Base-by-base conservation (phyloP, 345 rosid genomes). In the Eutrema heterophyllum region DNA sequence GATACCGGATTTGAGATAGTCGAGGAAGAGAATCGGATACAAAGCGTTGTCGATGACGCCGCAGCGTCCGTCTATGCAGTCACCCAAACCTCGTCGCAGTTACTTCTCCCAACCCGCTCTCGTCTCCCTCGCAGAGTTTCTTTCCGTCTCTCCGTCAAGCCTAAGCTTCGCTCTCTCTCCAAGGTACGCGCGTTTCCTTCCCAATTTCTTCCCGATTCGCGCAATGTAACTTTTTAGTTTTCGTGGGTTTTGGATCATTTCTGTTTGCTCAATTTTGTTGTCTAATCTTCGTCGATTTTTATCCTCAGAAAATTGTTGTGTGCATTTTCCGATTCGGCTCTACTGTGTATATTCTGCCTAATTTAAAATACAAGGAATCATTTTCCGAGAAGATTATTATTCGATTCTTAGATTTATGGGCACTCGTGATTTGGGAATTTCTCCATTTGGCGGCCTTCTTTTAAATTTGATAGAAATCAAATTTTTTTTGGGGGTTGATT, bases 91-190 rank as follows among this genome's bases (percentile, higher is more conserved):
- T 43, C 83, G 16, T 68, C 81, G 35, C 39, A 26, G 40, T 77
- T 74, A 49, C 76, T 78, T 62, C 73, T 15, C 67, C 71, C 49
- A 56, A 41, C 13, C 29, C 78, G 59, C 26, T 63, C 73, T 52
- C 70, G 45, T 33, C 69, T 64, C 43, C 69, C 69, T 64, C 70
- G 84, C 65, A 73, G 54, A 33, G 72, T 84, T 53, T 81, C 84
- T 40, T 86, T 80, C 73, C 85, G 76, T 61, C 82, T 81, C 82
- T 74, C 89, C 38, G 44, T 79, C 6, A 77, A 51, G 39, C 82
- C 85, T 13, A 82, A 80, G 75, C 81, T 81, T 67, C 82, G 77
- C 15, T 76, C 86, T 60, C 76, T 78, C 67, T 45, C 85, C 72
- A 81, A 82, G 93, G 96, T 86, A 67, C n/a, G 5, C 26, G 10